Evolutionary conservation across 2,329 filamentous ascomycete species (phyloP).

Genomic region (Furcasterigmium sp.): DNA sequence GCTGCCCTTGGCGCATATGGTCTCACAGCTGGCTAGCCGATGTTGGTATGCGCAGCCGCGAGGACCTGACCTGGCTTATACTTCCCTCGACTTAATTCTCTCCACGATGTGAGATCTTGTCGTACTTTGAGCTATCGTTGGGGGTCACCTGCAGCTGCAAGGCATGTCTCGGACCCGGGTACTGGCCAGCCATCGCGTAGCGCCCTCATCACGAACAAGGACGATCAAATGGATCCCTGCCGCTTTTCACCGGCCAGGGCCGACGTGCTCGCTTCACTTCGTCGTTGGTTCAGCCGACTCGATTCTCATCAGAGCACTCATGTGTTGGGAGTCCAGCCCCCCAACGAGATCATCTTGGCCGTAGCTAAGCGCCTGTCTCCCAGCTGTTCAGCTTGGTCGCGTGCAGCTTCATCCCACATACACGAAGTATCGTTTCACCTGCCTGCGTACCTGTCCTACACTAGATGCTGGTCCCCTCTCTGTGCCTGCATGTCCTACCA

Average conservation of each 20-base stretch:
- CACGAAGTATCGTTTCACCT: slow-evolving; percentile 5
- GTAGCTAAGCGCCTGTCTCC: no score
- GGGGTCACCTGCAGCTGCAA: slow-evolving; percentile 1
- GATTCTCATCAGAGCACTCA: not conserved
- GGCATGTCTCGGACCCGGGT: not conserved
- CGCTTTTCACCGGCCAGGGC: not conserved
- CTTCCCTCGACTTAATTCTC: not conserved
- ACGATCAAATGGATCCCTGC: not conserved
- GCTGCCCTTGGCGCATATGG: slow-evolving; percentile 7
- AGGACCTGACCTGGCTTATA: slow-evolving; percentile 1
- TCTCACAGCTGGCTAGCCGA: slow-evolving; percentile 9
- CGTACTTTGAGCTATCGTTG: not conserved
- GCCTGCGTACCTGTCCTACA: slow-evolving; percentile 2
- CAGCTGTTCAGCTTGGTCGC: slow-evolving; percentile 3
- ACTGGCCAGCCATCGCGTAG: not conserved
- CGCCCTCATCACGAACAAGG: not conserved
- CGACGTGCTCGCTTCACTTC: not conserved
- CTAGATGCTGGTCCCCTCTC: slow-evolving; percentile 4
- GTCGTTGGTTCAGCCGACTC: no score
- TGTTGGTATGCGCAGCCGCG: slow-evolving; percentile 12
- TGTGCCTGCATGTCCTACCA: not conserved
- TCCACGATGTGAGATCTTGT: slow-evolving; percentile 2
- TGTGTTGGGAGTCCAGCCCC: not conserved
- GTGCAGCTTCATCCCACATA: slow-evolving; percentile 8
- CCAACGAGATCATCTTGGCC: no score